Evolutionary conservation across 768 basidiomycete species (phyloP).

Genomic region (Mycena galericulata): DNA sequence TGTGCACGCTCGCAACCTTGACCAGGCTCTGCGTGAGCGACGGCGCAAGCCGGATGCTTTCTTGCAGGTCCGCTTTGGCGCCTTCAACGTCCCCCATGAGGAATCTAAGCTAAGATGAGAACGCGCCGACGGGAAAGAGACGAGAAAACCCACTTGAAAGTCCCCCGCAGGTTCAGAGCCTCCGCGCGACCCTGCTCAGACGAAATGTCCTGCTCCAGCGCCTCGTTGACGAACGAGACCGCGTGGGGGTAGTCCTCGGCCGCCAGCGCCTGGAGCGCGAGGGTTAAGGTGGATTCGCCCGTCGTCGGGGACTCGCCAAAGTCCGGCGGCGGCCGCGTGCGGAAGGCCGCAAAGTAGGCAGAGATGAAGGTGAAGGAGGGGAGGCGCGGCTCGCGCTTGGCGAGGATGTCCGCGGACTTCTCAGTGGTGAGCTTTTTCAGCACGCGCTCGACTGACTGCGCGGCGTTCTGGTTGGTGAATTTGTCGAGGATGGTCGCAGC

Average conservation of each 20-base stretch:
- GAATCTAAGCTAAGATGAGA: conserved; percentile 66
- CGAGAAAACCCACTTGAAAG: conserved; percentile 83
- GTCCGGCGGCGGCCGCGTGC: conserved; percentile 76
- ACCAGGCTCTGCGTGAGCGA: conserved; percentile 89
- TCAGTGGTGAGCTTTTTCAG: conserved; percentile 83
- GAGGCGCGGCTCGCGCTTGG: conserved; percentile 38
- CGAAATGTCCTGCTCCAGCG: conserved; percentile 88
- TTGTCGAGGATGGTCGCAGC: conserved; percentile 96
- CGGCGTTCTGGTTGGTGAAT: conserved; percentile 86
- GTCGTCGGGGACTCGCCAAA: conserved; percentile 81
- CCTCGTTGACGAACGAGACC: conserved; percentile 83
- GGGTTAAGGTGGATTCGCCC: conserved; percentile 86
- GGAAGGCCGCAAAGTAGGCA: conserved; percentile 97
- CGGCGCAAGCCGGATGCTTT: conserved; percentile 76
- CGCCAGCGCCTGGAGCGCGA: conserved; percentile 85
- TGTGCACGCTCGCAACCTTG: conserved; percentile 96
- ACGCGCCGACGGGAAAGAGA: not conserved
- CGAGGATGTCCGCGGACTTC: conserved; percentile 79
- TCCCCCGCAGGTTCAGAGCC: conserved; percentile 92
- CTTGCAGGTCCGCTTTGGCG: conserved; percentile 86
- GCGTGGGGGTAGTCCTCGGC: conserved; percentile 90
- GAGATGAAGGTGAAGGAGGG: conserved; percentile 67
- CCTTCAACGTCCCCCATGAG: conserved; percentile 85
- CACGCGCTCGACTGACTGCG: conserved; percentile 90
- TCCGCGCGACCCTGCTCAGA: conserved; percentile 82